Base-by-base conservation (phyloP, 179 eudicot genomes). In the Patellifolia procumbens region DNA sequence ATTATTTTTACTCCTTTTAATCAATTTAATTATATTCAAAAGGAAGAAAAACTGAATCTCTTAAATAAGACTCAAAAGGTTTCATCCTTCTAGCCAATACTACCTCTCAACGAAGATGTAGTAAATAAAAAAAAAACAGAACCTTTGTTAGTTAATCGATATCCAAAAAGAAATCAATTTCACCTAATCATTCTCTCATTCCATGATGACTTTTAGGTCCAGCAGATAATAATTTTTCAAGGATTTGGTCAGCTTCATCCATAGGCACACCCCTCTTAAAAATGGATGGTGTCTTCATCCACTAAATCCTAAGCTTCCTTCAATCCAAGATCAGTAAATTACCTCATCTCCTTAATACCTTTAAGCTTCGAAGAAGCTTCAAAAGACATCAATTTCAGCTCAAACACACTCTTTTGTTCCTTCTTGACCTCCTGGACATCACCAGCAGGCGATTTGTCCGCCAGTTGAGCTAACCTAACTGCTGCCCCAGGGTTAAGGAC, bases 291-390 rank as follows among this genome's bases (percentile, higher is more conserved):
- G 91, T 24, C 84, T 95, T 95, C 88, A n/a, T 95, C 99, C 71
- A 95, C 99, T 68, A 95, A 85, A 28, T 91, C 97, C 84, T 93
- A 93, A 7, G 99, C 97, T 81, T 95, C 99, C 82, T 95, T 95
- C 31, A 95, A 87, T 34, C 99, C 99, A 83, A 90, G 84, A 9
- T 93, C 93, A 15, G 99, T 93, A 68, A 84, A 82, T 32, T 86
- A 80, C 75, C 96, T 89, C 5, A 94, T 85, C 79, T 92, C 97
- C 81, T 95, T 95, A 46, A 95, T 91, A 26, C 93, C 87, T 81
- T 95, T 95, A 58, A 95, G 87, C 86, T 95, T 95, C 0, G 95
- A 84, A 56, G 89, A 85, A 32, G 97, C 87, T 4, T 94, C 97
- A 69, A 72, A 92, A 0, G 93, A 82, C 80, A 90, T 97, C 82